These are phyloP conservation scores for Calcarisporium arbuscula DNA, from an alignment of 2,329 filamentous ascomycete species.

Conservation along the genomic window DNA sequence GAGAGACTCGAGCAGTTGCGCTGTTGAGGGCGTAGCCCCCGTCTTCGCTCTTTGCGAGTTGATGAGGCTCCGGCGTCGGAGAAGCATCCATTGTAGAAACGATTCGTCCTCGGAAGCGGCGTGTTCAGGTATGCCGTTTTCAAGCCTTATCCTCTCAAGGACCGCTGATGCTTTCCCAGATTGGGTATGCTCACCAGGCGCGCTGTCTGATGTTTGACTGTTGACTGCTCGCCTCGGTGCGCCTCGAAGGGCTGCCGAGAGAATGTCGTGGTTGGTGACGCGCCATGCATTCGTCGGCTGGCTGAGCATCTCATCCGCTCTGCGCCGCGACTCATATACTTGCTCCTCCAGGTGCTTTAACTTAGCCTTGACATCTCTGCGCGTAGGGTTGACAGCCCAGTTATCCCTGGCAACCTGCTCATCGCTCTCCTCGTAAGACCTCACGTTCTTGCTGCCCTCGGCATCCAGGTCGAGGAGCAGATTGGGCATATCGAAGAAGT, in stretches of 20 bases:
- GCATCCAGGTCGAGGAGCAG: constrained; percentile 48
- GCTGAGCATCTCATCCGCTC: constrained; percentile 16
- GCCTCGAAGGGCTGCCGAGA: constrained; percentile 31
- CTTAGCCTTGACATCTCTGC: constrained; percentile 16
- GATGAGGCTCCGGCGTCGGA: constrained; percentile 16
- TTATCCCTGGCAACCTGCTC: constrained; percentile 23
- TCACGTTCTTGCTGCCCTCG: constrained; percentile 36
- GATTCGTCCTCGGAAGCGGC: constrained; percentile 20
- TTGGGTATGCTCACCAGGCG: too few relatives aligned
- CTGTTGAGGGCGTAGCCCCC: constrained; percentile 3
- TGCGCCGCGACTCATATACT: constrained; percentile 18
- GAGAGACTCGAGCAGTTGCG: constrained; percentile 15
- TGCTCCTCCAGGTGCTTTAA: constrained; percentile 23
- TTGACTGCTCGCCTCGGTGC: constrained; percentile 6
- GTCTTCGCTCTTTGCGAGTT: constrained; percentile 5
- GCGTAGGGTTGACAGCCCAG: constrained; percentile 21
- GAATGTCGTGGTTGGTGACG: constrained; percentile 36
- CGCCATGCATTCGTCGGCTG: constrained; percentile 27
- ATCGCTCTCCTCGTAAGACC: constrained; percentile 29
- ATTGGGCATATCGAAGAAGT: constrained; percentile 34
- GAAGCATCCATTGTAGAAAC: constrained; percentile 30
- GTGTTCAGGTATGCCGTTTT: constrained; percentile 25
- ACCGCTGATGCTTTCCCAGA: constrained; percentile 1
- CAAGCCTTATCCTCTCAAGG: constrained; percentile 15
- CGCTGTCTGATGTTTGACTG: background rate